phyloP scores from a whole-genome alignment of 345 rosid species.

The Barbarea vulgaris region DNA sequence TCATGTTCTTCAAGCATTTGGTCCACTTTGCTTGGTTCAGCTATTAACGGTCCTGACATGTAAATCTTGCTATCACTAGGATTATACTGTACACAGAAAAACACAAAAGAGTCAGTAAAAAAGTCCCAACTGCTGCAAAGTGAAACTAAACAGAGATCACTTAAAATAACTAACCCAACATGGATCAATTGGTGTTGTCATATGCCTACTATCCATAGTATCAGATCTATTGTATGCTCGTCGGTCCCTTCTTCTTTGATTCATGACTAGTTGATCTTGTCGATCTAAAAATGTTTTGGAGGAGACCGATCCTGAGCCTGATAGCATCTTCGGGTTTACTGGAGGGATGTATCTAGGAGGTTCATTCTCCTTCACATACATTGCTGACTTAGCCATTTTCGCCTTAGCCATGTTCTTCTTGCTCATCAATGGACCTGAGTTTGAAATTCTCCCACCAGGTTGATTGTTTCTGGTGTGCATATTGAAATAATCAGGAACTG shows the following conservation, averaged over 20 bases:
- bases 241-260: conserved; percentile 31
- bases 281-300: conserved; percentile 24
- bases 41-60: conserved; percentile 71
- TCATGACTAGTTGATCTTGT: conserved; percentile 4
- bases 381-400: conserved; percentile 6
- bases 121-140: background rate
- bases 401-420: conserved; percentile 13
- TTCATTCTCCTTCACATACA: conserved; percentile 33
- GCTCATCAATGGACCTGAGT: conserved; percentile 40
- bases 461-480: conserved; percentile 17
- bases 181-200: conserved; percentile 31
- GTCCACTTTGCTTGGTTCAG: conserved; percentile 68
- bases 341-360: conserved; percentile 28
- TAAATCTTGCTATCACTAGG: conserved; percentile 72
- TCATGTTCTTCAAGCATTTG: conserved; percentile 88
- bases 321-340: conserved; percentile 7
- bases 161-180: conserved; percentile 32
- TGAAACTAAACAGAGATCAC: background rate
- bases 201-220: conserved; percentile 38
- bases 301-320: conserved; percentile 9
- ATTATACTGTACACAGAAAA: conserved; percentile 44
- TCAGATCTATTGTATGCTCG: conserved; percentile 37
- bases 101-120: background rate
- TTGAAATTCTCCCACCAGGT: conserved; percentile 25
- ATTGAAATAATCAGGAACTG: conserved; percentile 4